These are phyloP conservation scores for Nitzschia sp. DNA, from an alignment of 108 stramenopile genomes.

Conservation along the genomic window DNA sequence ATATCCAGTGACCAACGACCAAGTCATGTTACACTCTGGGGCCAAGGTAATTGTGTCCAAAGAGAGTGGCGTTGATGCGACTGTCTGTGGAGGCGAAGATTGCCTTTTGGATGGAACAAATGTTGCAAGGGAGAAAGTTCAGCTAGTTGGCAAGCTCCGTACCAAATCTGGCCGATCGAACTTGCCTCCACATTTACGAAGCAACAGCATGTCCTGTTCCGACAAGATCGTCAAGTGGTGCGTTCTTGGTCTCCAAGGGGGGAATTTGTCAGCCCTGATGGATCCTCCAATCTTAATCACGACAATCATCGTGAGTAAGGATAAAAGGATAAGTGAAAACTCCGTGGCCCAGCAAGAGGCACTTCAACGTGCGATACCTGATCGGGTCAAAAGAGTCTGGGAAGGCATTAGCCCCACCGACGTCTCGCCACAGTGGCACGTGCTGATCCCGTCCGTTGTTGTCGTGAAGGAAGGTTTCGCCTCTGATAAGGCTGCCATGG, in stretches of 20 bases:
- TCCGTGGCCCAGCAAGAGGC: conserved; percentile 46
- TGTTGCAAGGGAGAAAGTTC: conserved; percentile 68
- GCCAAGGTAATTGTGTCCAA: conserved; percentile 80
- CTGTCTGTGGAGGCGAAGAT: conserved; percentile 30
- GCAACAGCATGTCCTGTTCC: conserved; percentile 87
- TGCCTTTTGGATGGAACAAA: conserved; percentile 16
- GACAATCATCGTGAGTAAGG: conserved; percentile 65
- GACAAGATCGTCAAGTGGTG: conserved; percentile 89
- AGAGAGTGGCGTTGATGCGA: conserved; percentile 17
- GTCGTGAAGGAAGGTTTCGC: conserved; percentile 11
- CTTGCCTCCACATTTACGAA: conserved; percentile 66
- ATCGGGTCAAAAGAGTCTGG: conserved; percentile 34
- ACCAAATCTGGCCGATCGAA: conserved; percentile 91
- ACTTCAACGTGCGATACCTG: conserved; percentile 57
- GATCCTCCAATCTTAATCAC: conserved; percentile 55
- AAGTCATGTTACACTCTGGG: conserved; percentile 70
- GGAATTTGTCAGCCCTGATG: conserved; percentile 43
- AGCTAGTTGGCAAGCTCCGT: conserved; percentile 71
- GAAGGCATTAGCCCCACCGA: neutral
- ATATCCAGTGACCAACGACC: conserved; percentile 47
- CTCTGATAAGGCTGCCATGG: conserved; percentile 30
- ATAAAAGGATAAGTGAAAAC: conserved; percentile 37
- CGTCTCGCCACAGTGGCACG: neutral
- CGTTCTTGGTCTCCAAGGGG: conserved; percentile 81
- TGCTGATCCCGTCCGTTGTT: conserved; percentile 16